A percentile compares a stretch with the other conserved stretches of the same genome.
These are phyloP conservation scores for Simmondsia chinensis DNA, from an alignment of 148 eudicot species.

Conservation along the genomic window DNA sequence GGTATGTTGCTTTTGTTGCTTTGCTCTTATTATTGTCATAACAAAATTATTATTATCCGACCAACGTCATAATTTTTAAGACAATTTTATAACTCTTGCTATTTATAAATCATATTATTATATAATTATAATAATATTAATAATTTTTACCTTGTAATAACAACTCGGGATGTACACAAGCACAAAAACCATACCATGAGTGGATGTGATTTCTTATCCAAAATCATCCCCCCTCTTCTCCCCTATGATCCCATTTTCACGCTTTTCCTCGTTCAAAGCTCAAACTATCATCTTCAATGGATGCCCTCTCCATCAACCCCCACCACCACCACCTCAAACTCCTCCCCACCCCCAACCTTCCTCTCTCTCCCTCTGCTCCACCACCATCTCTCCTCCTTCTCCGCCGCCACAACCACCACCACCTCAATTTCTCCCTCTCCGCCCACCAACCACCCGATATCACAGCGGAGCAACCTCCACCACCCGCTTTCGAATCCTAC, in stretches of 20 bases:
- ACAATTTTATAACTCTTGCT: too few relatives aligned
- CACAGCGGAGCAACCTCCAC: conserved; percentile 1
- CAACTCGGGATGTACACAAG: too few relatives aligned
- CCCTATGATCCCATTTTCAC: not conserved
- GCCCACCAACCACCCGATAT: conserved; percentile 22
- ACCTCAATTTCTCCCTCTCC: conserved; percentile 21
- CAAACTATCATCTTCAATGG: conserved; percentile 18
- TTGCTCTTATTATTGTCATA: too few relatives aligned
- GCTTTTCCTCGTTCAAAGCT: not conserved
- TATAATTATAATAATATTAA: too few relatives aligned
- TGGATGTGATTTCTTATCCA: conserved; percentile 48
- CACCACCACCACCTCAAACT: conserved; percentile 52
- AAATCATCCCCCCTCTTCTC: not conserved
- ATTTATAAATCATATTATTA: too few relatives aligned
- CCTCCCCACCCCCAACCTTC: conserved; percentile 13
- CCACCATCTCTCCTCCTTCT: conserved; percentile 5
- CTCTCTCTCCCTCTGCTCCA: conserved; percentile 2
- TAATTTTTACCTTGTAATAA: too few relatives aligned
- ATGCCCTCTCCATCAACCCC: conserved; percentile 40
- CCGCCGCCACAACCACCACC: conserved; percentile 5
- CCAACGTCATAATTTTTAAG: too few relatives aligned
- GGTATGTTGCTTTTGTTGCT: too few relatives aligned
- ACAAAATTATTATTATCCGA: too few relatives aligned
- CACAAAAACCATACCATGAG: too few relatives aligned
- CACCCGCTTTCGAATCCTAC: conserved; percentile 24